Evolutionary conservation across 2,329 filamentous ascomycete genomes (phyloP), one percentile per base, ranked within the genome.

Genomic region (Aspergillus sp.): DNA sequence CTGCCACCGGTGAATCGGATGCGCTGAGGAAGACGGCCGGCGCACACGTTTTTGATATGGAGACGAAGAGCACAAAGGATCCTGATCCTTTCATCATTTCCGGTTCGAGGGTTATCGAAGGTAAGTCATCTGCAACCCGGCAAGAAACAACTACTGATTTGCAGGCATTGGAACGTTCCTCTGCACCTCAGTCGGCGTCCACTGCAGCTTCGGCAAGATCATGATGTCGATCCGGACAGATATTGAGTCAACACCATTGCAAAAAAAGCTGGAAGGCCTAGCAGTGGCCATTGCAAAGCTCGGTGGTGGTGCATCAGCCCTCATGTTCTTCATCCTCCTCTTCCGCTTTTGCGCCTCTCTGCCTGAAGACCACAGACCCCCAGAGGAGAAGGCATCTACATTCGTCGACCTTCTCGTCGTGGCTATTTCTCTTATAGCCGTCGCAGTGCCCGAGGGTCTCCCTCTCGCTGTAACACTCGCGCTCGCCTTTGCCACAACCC

Each of bases 201-300:
- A 93, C 71, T 90, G 89, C 0, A 89, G 84, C 30, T 87, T 90
- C 66, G 90, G 90, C 55, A 89, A 90, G 66, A 91, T 87, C 3
- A 83, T 93, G 77, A 88, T 93, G 83, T 89, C 89, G 32, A 76
- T 93, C 9, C 85, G 89, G 59, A 88, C 90, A 64, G 88, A 91
- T 59, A 85, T 87, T 56, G 87, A 93, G 68, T 88, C 89, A 20
- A 93, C 90, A 1, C 90, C 90, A 3, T 73, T 93, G 6, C 90
- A 93, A 70, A 86, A 83, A 2, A 93, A 92, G 72, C 78, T 93
- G 57, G 91, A 92, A 62, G 80, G 86, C 3, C 79, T 93, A 17
- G 90, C 90, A 5, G 89, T 91, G 66, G 89, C 91, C 66, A 91
- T 93, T 65, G 87, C 87, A n/a, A 89, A 89, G 68, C 80, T 89